phyloP scores from a whole-genome alignment of 2,329 filamentous ascomycete genomes.

The Alternaria brassicicola region DNA sequence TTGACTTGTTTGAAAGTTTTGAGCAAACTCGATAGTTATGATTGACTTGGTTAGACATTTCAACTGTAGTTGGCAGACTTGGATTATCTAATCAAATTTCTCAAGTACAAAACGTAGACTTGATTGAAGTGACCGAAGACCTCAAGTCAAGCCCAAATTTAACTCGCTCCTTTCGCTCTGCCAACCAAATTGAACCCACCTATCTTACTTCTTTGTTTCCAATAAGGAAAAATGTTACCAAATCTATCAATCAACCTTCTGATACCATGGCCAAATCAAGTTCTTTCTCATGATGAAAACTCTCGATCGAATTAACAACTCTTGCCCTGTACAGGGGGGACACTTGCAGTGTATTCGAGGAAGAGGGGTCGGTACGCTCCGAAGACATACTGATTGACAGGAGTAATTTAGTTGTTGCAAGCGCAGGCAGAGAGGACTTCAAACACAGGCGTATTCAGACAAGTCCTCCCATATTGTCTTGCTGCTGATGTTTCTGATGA shows the following conservation, averaged over 20 bases:
- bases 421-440: neutral
- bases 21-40: no score
- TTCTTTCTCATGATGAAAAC: neutral
- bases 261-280: neutral
- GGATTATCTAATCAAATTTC: no score
- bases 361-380: neutral
- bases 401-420: neutral
- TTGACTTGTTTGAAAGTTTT: no score
- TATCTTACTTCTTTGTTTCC: neutral
- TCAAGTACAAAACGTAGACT: no score
- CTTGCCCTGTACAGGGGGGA: accelerated
- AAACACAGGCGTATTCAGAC: neutral
- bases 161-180: neutral
- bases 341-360: neutral
- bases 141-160: neutral
- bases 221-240: neutral
- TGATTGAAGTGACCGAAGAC: neutral
- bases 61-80: no score
- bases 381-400: neutral
- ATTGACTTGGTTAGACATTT: no score
- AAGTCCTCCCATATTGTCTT: neutral
- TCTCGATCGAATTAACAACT: neutral
- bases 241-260: neutral
- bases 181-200: neutral
- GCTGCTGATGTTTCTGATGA: neutral